Conservation (phyloP, 2,329 filamentous ascomycete genomes). For the Sclerotiophoma versabilis region DNA sequence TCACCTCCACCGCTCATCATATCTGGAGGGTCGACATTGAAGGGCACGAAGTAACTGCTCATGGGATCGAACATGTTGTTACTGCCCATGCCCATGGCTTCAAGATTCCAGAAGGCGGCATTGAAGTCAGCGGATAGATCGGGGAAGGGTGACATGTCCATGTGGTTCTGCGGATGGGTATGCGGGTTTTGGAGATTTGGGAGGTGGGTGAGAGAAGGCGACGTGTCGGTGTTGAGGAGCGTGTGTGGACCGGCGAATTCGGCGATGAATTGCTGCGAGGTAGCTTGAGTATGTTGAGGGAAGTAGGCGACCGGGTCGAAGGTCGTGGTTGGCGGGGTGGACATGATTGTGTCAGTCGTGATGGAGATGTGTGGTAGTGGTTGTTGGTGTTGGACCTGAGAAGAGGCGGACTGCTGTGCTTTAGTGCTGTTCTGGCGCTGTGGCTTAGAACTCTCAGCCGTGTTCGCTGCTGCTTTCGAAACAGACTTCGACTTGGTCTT, state of each 20-base stretch:
- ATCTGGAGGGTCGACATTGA: constrained; percentile 80
- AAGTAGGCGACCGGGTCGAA: constrained; percentile 43
- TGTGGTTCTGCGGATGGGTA: constrained; percentile 28
- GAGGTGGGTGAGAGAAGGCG: constrained; percentile 39
- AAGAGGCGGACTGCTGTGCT: constrained; percentile 31
- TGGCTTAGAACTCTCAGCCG: constrained; percentile 32
- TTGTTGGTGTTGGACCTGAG: constrained; percentile 39
- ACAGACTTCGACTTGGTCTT: constrained; percentile 49
- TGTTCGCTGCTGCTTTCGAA: constrained; percentile 39
- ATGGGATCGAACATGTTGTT: constrained; percentile 51
- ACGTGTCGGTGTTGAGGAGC: constrained; percentile 35
- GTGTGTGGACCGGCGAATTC: constrained; percentile 56
- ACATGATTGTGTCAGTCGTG: constrained; percentile 31
- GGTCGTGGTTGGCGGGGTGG: constrained; percentile 38
- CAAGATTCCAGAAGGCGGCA: constrained; percentile 44
- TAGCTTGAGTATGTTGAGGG: constrained; percentile 27
- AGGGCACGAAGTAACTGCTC: constrained; percentile 90
- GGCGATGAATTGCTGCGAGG: constrained; percentile 48
- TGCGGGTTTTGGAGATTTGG: constrained; percentile 22
- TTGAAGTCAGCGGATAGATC: constrained; percentile 43
- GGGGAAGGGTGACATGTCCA: constrained; percentile 44
- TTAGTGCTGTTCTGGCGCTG: constrained; percentile 30
- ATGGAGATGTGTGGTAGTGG: constrained; percentile 13
- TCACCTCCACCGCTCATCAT: constrained; percentile 44
- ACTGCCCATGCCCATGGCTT: constrained; percentile 37